Evolutionary conservation across 164 flowering plant species (phyloP), one percentile per base, ranked within the genome.

Genomic region (Brasenia schreberi): DNA sequence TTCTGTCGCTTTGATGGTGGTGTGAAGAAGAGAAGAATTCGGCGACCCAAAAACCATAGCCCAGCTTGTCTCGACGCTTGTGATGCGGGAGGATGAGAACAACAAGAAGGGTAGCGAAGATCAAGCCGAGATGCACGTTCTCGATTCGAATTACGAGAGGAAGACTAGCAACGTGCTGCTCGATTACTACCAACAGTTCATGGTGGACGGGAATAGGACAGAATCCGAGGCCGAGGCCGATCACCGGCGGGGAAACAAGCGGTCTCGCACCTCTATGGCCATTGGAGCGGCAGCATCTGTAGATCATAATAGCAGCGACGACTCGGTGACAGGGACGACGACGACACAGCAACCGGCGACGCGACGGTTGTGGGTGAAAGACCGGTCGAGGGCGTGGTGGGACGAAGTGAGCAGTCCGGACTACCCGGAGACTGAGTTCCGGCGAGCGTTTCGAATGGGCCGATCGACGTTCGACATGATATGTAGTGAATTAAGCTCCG

Each of bases 341-440:
- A 49, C 16, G 56, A 49, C 39, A 33, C 39, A 33, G 39, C 39
- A 33, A 33, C 39, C 43, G 18, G 18, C 39, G 44, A 53, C 11
- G 70, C 65, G 97, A 64, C 76, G 97, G 77, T 71, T 91, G 5
- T 91, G 97, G 97, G 96, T 89, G 64, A 91, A 89, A 70, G 87
- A 82, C 72, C 67, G 97, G 75, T 86, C 96, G 0, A 77, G 73
- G 62, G 96, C 90, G n/a, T 89, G 96, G 97, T 90, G 97, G 97
- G 89, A 90, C 33, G 42, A 61, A 52, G 78, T 83, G 49, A 83
- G 66, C 67, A 75, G 74, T 33, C 84, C 87, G 5, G 91, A 90
- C 65, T 88, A 79, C 58, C 89, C 97, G 0, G 95, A 87, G n/a
- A 73, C 68, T 11, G 88, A 88, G 73, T 90, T 90, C 71, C 65